Base-by-base conservation (phyloP, 768 basidiomycete genomes). In the Rhodotorula babjevae region DNA sequence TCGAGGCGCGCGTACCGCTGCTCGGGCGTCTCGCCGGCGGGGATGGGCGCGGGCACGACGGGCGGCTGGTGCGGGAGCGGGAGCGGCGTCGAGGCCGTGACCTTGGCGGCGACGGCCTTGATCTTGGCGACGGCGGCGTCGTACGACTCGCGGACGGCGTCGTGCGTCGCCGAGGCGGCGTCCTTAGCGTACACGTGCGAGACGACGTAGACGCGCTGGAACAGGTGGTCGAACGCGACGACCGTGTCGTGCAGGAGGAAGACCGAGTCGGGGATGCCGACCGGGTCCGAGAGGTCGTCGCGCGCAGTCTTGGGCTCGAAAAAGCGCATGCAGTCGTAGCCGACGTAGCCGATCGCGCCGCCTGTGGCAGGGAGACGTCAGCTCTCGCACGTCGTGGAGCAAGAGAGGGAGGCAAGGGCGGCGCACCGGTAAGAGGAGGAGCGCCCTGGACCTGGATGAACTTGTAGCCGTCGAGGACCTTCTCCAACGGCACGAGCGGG, bases 161-260 rank as follows among this genome's bases (percentile, higher is more conserved):
- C 27, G 57, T 40, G 8, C 7, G 88, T 86, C 0, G 87, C 87
- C 27, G 76, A 73, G 25, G 82, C 77, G 59, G 69, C 47, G 25
- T 72, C 56, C 0, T 92, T 91, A 73, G 88, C 86, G 83, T 93
- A 92, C 73, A 98, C 90, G 80, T 99, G 96, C 27, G 95, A 95
- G 77, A 98, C 93, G 74, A 97, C 87, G 81, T 96, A 97, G 82
- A 98, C 83, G 50, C 86, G 91, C 81, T 97, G 95, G 84, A 87
- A 96, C 71, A 98, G 88, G 81, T 98, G 96, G 80, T 99, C 96
- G 82, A 93, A 98, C 78, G 98, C 87, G 81, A 99, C 86, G 74
- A 99, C 86, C 23, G 94, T 93, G 81, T 97, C 94, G 76, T 90
- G 88, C 61, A 98, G 86, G 92, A 99, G 96, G 85, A 98, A 97